phyloP scores from a whole-genome alignment of 2,329 filamentous ascomycete genomes.

The Calonectria hawksworthii region DNA sequence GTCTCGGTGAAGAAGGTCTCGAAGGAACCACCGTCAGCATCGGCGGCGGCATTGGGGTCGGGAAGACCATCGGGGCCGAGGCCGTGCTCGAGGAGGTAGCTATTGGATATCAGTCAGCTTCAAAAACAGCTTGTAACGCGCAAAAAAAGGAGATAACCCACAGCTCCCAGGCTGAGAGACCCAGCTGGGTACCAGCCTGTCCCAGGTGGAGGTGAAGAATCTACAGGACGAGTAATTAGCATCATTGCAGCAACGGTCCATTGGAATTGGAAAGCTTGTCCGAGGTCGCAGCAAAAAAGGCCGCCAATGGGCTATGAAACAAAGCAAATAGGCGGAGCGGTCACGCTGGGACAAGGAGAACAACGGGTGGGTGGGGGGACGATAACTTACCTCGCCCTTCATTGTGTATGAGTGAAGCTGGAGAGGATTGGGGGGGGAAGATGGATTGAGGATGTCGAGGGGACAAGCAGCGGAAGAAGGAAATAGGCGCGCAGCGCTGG shows the following conservation, averaged over 20 bases:
- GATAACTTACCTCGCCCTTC: constrained; percentile 69
- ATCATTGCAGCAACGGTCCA: constrained; percentile 21
- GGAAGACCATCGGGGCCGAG: constrained; percentile 75
- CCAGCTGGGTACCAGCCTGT: constrained; percentile 81
- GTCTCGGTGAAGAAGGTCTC: constrained; percentile 84
- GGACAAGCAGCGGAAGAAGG: constrained; percentile 37
- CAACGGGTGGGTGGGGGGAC: constrained; percentile 16
- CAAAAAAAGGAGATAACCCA: constrained; percentile 61
- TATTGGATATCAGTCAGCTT: constrained; percentile 52
- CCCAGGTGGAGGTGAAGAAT: constrained; percentile 75
- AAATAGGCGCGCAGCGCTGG: constrained; percentile 54
- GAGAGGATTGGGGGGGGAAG: constrained; percentile 38
- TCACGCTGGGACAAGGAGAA: constrained; percentile 22
- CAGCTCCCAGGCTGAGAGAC: constrained; percentile 84
- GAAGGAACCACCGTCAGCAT: constrained; percentile 74
- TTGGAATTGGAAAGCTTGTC: constrained; percentile 29
- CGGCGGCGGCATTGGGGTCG: constrained; percentile 71
- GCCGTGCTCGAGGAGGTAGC: constrained; percentile 81
- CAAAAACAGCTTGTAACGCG: background rate
- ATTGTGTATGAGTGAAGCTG: constrained; percentile 56
- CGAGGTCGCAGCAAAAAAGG: constrained; percentile 25
- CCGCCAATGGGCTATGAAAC: constrained; percentile 25
- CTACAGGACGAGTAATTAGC: constrained; percentile 52
- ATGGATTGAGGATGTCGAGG: constrained; percentile 37
- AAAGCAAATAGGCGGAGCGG: constrained; percentile 36